Evolutionary conservation across 805 yeast species (phyloP).

Genomic region (Babjeviella inositovora): DNA sequence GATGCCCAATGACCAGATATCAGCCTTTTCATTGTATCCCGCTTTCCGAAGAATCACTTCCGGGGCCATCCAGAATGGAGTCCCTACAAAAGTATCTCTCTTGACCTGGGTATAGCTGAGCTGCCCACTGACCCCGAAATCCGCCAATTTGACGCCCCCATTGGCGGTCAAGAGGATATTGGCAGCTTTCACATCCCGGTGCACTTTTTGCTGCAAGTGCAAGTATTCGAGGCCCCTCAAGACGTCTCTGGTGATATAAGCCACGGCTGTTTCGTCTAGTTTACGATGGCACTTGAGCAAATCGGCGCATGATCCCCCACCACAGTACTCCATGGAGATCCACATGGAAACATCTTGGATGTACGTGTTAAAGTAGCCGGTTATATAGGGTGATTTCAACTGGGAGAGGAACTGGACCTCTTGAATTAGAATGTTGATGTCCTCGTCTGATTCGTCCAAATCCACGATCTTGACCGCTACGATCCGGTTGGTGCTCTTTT

Average conservation of each 20-base stretch:
- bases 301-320: slow-evolving; percentile 84
- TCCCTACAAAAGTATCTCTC: slow-evolving; percentile 77
- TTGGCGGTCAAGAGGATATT: slow-evolving; percentile 57
- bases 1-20: slow-evolving; percentile 93
- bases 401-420: slow-evolving; percentile 68
- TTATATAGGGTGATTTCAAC: slow-evolving; percentile 49
- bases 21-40: slow-evolving; percentile 78
- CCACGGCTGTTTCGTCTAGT: slow-evolving; percentile 42
- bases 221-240: slow-evolving; percentile 62
- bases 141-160: slow-evolving; percentile 73
- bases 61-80: slow-evolving; percentile 99
- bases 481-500: slow-evolving; percentile 15
- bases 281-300: slow-evolving; percentile 37
- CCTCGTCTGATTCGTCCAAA: slow-evolving; percentile 67
- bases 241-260: slow-evolving; percentile 46
- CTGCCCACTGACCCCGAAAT: slow-evolving; percentile 89
- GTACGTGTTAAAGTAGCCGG: slow-evolving; percentile 49
- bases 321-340: slow-evolving; percentile 92
- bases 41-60: slow-evolving; percentile 47
- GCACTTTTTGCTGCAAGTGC: slow-evolving; percentile 64
- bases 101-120: slow-evolving; percentile 33
- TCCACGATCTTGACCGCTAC: slow-evolving; percentile 85
- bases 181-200: slow-evolving; percentile 85
- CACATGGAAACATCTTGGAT: slow-evolving; percentile 56
- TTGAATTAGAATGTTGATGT: slow-evolving; percentile 49